These are phyloP conservation scores for Peronospora tabacina DNA, from an alignment of 352 stramenopile genomes.

Conservation along the genomic window DNA sequence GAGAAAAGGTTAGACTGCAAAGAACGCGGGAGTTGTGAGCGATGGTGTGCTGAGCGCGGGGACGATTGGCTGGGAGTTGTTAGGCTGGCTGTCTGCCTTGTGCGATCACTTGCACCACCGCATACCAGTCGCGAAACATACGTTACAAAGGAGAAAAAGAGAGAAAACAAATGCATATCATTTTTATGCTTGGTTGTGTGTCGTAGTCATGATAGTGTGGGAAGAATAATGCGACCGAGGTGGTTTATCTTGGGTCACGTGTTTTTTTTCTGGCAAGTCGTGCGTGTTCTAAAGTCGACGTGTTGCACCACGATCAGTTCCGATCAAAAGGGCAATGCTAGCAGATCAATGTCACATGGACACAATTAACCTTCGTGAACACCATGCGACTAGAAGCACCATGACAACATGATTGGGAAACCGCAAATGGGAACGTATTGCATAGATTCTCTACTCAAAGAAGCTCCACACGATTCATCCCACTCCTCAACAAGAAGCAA, in stretches of 20 bases:
- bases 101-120: slow-evolving; percentile 14
- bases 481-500: slow-evolving; percentile 12
- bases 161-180: slow-evolving; percentile 26
- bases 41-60: slow-evolving; percentile 13
- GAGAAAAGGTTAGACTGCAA: slow-evolving; percentile 26
- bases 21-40: slow-evolving; percentile 18
- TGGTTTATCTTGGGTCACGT: too few species aligned
- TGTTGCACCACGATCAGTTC: neutral
- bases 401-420: slow-evolving; percentile 18
- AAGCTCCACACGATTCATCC: too few species aligned
- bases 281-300: neutral
- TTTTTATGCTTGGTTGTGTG: neutral
- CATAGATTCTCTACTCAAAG: slow-evolving; percentile 32
- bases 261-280: too few species aligned
- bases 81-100: slow-evolving; percentile 2
- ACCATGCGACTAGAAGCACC: neutral
- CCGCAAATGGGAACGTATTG: slow-evolving; percentile 33
- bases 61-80: slow-evolving; percentile 8
- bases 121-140: slow-evolving; percentile 25
- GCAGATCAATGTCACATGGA: neutral
- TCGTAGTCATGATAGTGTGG: too few species aligned
- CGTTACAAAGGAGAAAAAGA: slow-evolving; percentile 28
- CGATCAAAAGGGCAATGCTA: neutral
- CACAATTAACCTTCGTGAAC: neutral
- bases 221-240: too few species aligned